Evolutionary conservation across 495 filamentous ascomycete genomes (phyloP).

Genomic region (Podospora tetraspora): DNA sequence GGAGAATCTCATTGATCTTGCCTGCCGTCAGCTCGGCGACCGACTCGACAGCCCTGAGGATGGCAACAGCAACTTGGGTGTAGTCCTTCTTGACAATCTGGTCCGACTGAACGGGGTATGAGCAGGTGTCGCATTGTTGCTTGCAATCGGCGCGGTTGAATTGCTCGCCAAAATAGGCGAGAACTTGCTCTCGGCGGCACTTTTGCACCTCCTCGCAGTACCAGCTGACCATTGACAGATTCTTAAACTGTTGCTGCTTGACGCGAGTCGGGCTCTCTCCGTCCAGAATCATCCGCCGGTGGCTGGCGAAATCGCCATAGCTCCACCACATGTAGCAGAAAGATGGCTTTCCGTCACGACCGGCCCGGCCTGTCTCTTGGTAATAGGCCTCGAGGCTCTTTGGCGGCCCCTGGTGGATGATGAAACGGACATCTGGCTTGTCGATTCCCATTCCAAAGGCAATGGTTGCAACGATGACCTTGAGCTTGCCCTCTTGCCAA

Average conservation of each 20-base stretch:
- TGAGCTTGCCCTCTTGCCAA: slow-evolving; percentile 73
- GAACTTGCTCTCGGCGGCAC: slow-evolving; percentile 80
- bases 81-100: slow-evolving; percentile 59
- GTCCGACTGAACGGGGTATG: slow-evolving; percentile 41
- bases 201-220: slow-evolving; percentile 84
- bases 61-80: slow-evolving; percentile 63
- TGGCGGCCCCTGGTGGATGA: slow-evolving; percentile 86
- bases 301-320: slow-evolving; percentile 60
- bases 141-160: slow-evolving; percentile 69
- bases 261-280: slow-evolving; percentile 71
- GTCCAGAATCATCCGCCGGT: slow-evolving; percentile 67
- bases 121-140: slow-evolving; percentile 80
- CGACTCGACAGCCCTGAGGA: slow-evolving; percentile 59
- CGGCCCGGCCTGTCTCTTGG: slow-evolving; percentile 93
- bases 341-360: slow-evolving; percentile 80
- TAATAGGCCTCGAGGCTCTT: slow-evolving; percentile 98
- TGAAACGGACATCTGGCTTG: slow-evolving; percentile 90
- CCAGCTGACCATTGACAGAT: slow-evolving; percentile 75
- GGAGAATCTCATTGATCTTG: slow-evolving; percentile 47
- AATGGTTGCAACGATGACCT: slow-evolving; percentile 98
- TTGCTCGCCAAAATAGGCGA: slow-evolving; percentile 84
- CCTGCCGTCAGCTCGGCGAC: slow-evolving; percentile 47
- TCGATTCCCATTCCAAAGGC: slow-evolving; percentile 99
- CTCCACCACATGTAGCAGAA: slow-evolving; percentile 86
- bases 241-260: slow-evolving; percentile 73